phyloP scores from a whole-genome alignment of 768 basidiomycete species.

The Boletus bicolor region DNA sequence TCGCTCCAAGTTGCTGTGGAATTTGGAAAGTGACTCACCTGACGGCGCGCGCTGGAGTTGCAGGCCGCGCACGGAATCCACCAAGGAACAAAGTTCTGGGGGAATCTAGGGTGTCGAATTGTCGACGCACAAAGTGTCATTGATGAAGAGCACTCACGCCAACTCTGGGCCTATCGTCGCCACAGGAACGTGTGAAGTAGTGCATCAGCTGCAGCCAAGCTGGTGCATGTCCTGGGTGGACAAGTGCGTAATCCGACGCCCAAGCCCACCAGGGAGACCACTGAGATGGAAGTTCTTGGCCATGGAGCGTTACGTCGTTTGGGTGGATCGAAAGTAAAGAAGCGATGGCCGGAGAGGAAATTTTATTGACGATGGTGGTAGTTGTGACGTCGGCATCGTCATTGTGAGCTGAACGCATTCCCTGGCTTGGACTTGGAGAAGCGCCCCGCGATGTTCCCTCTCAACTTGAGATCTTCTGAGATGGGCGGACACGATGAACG shows the following conservation, averaged over 20 bases:
- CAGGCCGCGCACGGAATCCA: conserved; percentile 24
- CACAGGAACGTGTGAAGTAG: conserved; percentile 18
- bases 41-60: conserved; percentile 25
- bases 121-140: background rate
- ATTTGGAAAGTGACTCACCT: conserved; percentile 9
- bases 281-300: conserved; percentile 16
- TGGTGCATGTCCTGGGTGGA: conserved; percentile 16
- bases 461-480: background rate
- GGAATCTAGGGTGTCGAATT: conserved; percentile 20
- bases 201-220: conserved; percentile 26
- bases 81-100: conserved; percentile 16
- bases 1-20: background rate
- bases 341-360: conserved; percentile 24
- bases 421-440: background rate
- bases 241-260: conserved; percentile 17
- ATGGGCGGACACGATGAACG: background rate
- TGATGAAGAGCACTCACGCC: conserved; percentile 15
- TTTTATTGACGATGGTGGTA: conserved; percentile 11
- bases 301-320: conserved; percentile 38
- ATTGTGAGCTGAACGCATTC: background rate
- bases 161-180: background rate
- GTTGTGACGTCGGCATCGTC: conserved; percentile 7
- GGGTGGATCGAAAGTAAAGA: conserved; percentile 46
- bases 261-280: conserved; percentile 40
- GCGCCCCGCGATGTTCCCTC: no score